These are phyloP conservation scores for Aurinia saxatilis DNA, from an alignment of 345 rosid species.

Conservation along the genomic window DNA sequence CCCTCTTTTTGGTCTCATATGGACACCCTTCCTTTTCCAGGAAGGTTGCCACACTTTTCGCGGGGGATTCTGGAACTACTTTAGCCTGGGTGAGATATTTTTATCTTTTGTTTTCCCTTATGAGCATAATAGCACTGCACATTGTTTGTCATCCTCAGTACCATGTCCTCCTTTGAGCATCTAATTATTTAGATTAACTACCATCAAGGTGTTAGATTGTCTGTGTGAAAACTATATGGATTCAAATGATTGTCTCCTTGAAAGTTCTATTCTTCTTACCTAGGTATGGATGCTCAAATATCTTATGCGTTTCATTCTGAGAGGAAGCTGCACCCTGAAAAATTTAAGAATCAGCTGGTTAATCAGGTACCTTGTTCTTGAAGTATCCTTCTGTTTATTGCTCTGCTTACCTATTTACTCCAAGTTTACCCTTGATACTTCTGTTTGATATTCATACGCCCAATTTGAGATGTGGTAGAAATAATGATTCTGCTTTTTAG, in stretches of 20 bases:
- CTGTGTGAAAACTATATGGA: background rate
- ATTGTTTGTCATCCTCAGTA: background rate
- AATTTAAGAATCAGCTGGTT: constrained; percentile 74
- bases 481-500: background rate
- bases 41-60: constrained; percentile 87
- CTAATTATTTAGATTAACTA: background rate
- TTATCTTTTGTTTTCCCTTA: background rate
- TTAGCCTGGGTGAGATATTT: constrained; percentile 74
- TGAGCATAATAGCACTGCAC: background rate
- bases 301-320: constrained; percentile 87
- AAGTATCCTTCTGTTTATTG: background rate
- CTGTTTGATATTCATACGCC: background rate
- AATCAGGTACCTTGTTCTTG: constrained; percentile 67
- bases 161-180: no score
- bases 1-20: background rate
- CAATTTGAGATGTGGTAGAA: background rate
- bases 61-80: constrained; percentile 98
- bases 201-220: background rate
- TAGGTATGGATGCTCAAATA: constrained; percentile 98
- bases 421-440: background rate
- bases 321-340: constrained; percentile 81
- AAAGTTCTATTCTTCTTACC: constrained; percentile 4
- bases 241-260: background rate
- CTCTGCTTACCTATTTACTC: background rate
- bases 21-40: constrained; percentile 36